Percentiles rank a stretch among this genome's conserved stretches.
Conservation (phyloP, 352 stramenopile genomes). For the Phytophthora quininea region DNA sequence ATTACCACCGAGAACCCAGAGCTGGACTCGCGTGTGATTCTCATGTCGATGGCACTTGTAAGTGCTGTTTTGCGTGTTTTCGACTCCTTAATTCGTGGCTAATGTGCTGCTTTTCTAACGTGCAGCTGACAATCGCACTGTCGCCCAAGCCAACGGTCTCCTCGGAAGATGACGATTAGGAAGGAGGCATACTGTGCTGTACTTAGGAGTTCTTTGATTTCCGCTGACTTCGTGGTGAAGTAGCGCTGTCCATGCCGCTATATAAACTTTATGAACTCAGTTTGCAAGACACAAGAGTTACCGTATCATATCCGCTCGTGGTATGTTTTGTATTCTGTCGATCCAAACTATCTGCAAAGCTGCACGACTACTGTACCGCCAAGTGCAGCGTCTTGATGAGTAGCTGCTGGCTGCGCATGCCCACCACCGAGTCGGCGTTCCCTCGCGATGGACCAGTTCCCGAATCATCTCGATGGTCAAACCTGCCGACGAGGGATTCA, state of each 20-base stretch:
- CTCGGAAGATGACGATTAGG: constrained; percentile 58
- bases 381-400: constrained; percentile 80
- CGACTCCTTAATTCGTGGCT: constrained; percentile 8
- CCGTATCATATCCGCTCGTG: too few relatives aligned
- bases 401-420: constrained; percentile 57
- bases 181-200: constrained; percentile 30
- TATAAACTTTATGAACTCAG: constrained; percentile 37
- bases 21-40: constrained; percentile 65
- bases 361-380: constrained; percentile 38
- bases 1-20: constrained; percentile 59
- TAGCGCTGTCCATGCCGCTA: constrained; percentile 29
- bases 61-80: constrained; percentile 18
- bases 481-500: constrained; percentile 18
- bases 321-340: constrained; percentile 16
- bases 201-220: constrained; percentile 42
- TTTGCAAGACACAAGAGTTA: background rate
- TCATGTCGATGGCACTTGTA: constrained; percentile 80
- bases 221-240: constrained; percentile 33
- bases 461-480: constrained; percentile 73
- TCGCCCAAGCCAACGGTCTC: constrained; percentile 60
- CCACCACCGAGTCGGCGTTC: constrained; percentile 54
- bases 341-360: constrained; percentile 4
- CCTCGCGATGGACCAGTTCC: constrained; percentile 64
- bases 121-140: constrained; percentile 67
- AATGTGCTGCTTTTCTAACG: constrained; percentile 11